A percentile compares a stretch with the other conserved stretches of the same genome.
These are phyloP conservation scores for Diutina siamensis DNA, from an alignment of 1,139 yeast species.

Conservation along the genomic window DNA sequence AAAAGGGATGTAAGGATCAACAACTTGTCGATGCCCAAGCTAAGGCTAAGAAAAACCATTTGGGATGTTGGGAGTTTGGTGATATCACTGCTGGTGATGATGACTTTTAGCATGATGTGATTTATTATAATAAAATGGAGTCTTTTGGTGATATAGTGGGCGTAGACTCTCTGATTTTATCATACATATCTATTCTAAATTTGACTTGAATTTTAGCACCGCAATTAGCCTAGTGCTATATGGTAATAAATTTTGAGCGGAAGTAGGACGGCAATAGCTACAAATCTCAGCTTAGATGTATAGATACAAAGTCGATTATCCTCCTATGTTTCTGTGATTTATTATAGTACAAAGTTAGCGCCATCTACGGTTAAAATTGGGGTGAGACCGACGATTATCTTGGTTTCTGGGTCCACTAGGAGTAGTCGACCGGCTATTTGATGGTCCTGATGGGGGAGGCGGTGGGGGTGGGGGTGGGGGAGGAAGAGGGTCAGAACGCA, in stretches of 20 bases:
- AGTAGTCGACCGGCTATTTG: neutral
- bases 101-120: neutral
- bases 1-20: slow-evolving; percentile 18
- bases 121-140: too few relatives aligned
- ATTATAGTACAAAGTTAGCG: neutral
- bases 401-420: neutral
- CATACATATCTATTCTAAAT: too few relatives aligned
- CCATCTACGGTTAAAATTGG: neutral
- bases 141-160: too few relatives aligned
- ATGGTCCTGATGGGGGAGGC: neutral
- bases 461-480: neutral
- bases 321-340: neutral
- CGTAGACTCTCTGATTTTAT: too few relatives aligned
- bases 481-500: neutral
- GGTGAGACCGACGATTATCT: neutral
- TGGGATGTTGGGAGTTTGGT: slow-evolving; percentile 78
- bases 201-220: too few relatives aligned
- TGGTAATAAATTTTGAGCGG: too few relatives aligned
- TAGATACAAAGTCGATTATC: too few relatives aligned
- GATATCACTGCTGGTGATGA: slow-evolving; percentile 55
- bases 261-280: too few relatives aligned
- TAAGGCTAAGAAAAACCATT: slow-evolving; percentile 39
- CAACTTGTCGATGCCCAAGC: slow-evolving; percentile 31
- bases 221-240: too few relatives aligned
- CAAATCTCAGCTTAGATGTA: too few relatives aligned